Base-by-base conservation (phyloP, 2,329 filamentous ascomycete species). In the Conoideocrella luteorostrata region DNA sequence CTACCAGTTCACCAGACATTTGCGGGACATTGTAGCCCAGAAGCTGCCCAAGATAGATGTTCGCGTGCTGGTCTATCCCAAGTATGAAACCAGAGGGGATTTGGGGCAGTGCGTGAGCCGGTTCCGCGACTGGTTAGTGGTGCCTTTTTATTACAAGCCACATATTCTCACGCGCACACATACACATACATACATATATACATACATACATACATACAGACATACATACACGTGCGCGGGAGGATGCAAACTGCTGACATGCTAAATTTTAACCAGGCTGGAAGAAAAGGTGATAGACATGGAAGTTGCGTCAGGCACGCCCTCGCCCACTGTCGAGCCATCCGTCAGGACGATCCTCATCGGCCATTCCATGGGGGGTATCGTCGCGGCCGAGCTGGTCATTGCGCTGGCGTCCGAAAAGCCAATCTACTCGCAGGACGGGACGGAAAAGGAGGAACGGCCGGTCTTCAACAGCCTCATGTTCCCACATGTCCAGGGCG, bases 201-300 rank as follows among this genome's bases (percentile, higher is more conserved):
- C n/a, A n/a, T n/a, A n/a, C n/a, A n/a, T n/a, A n/a, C n/a, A n/a
- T n/a, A n/a, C n/a, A n/a, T n/a, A n/a, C n/a, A n/a, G n/a, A n/a
- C n/a, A n/a, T n/a, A n/a, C n/a, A n/a, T n/a, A n/a, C n/a, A n/a
- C n/a, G n/a, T n/a, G n/a, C n/a, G n/a, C n/a, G n/a, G n/a, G n/a
- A n/a, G n/a, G n/a, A n/a, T n/a, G n/a, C n/a, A n/a, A n/a, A n/a
- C n/a, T n/a, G n/a, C n/a, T n/a, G n/a, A n/a, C n/a, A n/a, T n/a
- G 13, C 11, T 21, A n/a, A 7, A 20, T 22, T 20, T 11, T 22
- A 44, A 22, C 7, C 45, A 88, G 84, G 88, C 78, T 97, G 13
- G 81, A 90, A 52, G 84, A 96, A 60, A 87, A 87, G 56, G 87
- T 97, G 55, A 96, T 97, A 55, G 93, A 97, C 63, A 72, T 96